Evolutionary conservation across 768 basidiomycete genomes (phyloP).

Genomic region (Boletus subparvulus): DNA sequence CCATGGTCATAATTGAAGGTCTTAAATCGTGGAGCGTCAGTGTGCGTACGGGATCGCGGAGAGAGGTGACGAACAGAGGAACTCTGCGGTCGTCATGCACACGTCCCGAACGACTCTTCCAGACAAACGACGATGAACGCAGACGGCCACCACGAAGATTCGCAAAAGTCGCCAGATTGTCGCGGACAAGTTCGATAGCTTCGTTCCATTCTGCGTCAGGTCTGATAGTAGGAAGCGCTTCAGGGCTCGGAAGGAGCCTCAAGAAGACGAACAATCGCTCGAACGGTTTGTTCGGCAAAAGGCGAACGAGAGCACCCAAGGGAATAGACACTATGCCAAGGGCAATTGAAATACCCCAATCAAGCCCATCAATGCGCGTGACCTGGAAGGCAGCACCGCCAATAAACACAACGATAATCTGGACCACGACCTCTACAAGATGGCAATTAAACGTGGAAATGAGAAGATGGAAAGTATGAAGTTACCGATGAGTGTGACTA

Average conservation of each 20-base stretch:
- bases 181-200: constrained; percentile 78
- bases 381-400: constrained; percentile 94
- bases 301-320: constrained; percentile 76
- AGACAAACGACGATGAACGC: constrained; percentile 80
- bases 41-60: background rate
- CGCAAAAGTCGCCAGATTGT: constrained; percentile 82
- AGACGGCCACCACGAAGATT: constrained; percentile 87
- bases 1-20: constrained; percentile 73
- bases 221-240: constrained; percentile 58
- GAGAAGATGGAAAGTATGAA: constrained; percentile 7
- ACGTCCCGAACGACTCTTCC: constrained; percentile 71
- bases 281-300: constrained; percentile 78
- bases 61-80: constrained; percentile 45
- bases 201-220: constrained; percentile 71
- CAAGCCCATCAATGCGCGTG: constrained; percentile 68
- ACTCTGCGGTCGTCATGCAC: constrained; percentile 47
- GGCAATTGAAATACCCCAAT: constrained; percentile 93
- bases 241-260: constrained; percentile 61
- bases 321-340: constrained; percentile 88
- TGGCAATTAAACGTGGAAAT: constrained; percentile 5
- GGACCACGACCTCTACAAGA: constrained; percentile 74
- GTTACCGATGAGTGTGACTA: constrained; percentile 81
- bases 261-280: constrained; percentile 57
- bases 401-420: constrained; percentile 86
- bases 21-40: constrained; percentile 40